Evolutionary conservation across 345 rosid genomes (phyloP).

Genomic region (Arabidopsis arenosa): DNA sequence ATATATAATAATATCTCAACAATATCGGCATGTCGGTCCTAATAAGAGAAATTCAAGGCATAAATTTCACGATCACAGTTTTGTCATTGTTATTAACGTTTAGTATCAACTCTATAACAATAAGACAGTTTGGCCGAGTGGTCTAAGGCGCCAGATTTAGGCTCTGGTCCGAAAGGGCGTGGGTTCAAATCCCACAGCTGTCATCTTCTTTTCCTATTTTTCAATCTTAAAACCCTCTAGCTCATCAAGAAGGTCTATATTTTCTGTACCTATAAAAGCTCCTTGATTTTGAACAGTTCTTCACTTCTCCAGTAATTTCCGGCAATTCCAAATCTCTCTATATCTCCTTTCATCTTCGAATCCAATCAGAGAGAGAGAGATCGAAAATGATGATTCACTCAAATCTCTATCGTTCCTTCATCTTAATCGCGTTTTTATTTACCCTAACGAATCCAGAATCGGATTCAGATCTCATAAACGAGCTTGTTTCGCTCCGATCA

Average conservation of each 20-base stretch:
- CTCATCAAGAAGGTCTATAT: neutral
- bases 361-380: neutral
- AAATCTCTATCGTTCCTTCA: neutral
- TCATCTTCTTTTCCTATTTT: constrained; percentile 34
- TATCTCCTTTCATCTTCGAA: neutral
- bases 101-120: fast-evolving
- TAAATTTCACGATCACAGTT: too few species aligned
- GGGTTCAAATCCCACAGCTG: constrained; percentile 99
- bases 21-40: constrained; percentile 28
- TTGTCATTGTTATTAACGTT: too few species aligned
- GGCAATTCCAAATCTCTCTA: neutral
- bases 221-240: neutral
- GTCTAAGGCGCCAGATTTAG: constrained; percentile 99
- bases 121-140: constrained; percentile 99
- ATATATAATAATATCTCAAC: neutral
- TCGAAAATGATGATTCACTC: neutral
- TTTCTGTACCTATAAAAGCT: neutral
- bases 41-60: neutral
- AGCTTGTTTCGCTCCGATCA: constrained; percentile 72
- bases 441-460: constrained; percentile 24
- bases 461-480: constrained; percentile 49
- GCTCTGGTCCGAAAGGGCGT: constrained; percentile 99
- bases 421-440: constrained; percentile 34
- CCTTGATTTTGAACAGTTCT: neutral
- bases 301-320: neutral